phyloP scores from a whole-genome alignment of 2,329 filamentous ascomycete genomes.

The Nothomitra cinnamomea region DNA sequence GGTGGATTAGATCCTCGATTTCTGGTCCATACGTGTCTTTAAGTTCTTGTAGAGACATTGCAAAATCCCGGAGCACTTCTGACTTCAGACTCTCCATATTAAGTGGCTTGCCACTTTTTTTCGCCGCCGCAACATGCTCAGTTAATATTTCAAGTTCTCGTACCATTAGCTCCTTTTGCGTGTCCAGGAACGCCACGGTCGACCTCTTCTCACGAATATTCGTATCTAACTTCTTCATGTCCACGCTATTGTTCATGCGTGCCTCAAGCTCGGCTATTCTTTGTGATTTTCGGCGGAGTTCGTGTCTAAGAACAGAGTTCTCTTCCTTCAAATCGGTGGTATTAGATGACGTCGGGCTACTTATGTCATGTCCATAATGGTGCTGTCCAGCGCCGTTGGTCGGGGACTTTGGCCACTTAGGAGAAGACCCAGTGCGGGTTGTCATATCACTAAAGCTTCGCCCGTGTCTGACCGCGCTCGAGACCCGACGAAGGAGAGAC shows the following conservation, averaged over 20 bases:
- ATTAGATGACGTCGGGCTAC: conserved; percentile 47
- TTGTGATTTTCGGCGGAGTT: conserved; percentile 67
- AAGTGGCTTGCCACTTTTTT: conserved; percentile 63
- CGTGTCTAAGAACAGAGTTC: conserved; percentile 37
- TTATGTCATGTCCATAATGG: conserved; percentile 40
- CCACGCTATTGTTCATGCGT: conserved; percentile 50
- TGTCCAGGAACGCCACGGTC: conserved; percentile 85
- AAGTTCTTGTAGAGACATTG: conserved; percentile 41
- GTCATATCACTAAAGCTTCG: conserved; percentile 51
- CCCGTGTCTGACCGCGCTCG: conserved; percentile 84
- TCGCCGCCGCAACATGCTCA: conserved; percentile 72
- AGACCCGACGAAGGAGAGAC: conserved; percentile 73
- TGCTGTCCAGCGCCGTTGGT: conserved; percentile 36
- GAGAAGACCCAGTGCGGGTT: conserved; percentile 35
- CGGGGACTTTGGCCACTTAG: conserved; percentile 53
- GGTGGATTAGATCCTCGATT: conserved; percentile 45
- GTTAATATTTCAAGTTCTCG: conserved; percentile 79
- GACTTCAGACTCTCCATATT: conserved; percentile 57
- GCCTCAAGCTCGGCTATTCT: conserved; percentile 72
- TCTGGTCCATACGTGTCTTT: conserved; percentile 39
- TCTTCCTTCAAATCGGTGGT: conserved; percentile 33
- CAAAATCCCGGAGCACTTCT: conserved; percentile 43
- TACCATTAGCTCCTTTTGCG: conserved; percentile 89
- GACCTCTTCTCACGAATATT: conserved; percentile 86
- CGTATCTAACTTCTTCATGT: conserved; percentile 64